Conservation (phyloP, 2,329 filamentous ascomycete genomes). For the Botrytis tulipae region DNA sequence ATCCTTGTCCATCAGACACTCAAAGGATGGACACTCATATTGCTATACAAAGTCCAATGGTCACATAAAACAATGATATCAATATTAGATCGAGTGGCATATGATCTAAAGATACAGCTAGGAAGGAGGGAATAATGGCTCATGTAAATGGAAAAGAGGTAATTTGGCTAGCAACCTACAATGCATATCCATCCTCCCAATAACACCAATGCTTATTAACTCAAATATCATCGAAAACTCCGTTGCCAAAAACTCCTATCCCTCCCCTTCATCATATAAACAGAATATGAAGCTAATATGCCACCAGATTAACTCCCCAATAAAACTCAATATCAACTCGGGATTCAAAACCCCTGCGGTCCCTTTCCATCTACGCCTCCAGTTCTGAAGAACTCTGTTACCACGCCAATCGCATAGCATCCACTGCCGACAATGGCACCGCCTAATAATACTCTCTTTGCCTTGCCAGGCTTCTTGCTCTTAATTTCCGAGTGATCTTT, state of each 20-base stretch:
- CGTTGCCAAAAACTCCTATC: constrained; percentile 9
- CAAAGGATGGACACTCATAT: neutral
- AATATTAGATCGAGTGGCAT: constrained; percentile 8
- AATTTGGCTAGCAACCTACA: neutral
- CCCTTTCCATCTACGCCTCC: constrained; percentile 46
- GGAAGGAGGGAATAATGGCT: neutral
- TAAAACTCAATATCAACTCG: neutral
- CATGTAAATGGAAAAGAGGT: neutral
- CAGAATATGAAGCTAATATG: neutral
- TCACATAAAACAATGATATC: neutral
- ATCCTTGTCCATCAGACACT: neutral
- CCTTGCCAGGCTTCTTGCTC: constrained; percentile 43
- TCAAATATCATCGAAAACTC: constrained; percentile 6
- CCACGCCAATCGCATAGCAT: constrained; percentile 57
- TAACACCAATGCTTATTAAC: constrained; percentile 18
- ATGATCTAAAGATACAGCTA: constrained; percentile 11
- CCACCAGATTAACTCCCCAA: neutral
- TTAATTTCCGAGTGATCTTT: constrained; percentile 29
- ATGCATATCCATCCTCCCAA: constrained; percentile 12
- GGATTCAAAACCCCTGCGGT: constrained; percentile 31
- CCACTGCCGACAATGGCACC: constrained; percentile 54
- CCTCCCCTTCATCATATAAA: neutral
- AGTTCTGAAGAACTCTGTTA: constrained; percentile 56
- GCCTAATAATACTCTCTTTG: constrained; percentile 50
- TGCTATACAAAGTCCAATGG: neutral